Evolutionary conservation across 1,284 basidiomycete species (phyloP).

Genomic region (Rhodotorula sp.): DNA sequence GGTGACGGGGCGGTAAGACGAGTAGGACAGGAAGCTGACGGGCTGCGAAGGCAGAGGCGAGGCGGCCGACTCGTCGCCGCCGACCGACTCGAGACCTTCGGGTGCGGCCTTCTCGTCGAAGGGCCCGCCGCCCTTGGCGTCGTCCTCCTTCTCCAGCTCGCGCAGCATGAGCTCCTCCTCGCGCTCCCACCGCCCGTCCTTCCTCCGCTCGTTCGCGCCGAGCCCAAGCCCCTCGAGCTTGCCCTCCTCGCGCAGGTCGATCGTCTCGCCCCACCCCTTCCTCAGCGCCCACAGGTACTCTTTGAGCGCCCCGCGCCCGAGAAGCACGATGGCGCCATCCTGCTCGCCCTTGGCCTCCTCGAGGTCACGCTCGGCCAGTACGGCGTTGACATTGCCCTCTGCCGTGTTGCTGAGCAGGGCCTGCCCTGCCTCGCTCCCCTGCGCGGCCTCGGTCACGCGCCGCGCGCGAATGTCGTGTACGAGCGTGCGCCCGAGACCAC

Average conservation of each 20-base stretch:
- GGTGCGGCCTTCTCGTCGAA: constrained; percentile 43
- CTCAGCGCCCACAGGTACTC: constrained; percentile 88
- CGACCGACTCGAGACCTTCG: constrained; percentile 19
- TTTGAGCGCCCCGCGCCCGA: constrained; percentile 91
- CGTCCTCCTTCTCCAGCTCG: constrained; percentile 61
- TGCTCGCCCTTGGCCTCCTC: constrained; percentile 60
- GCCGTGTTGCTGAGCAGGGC: constrained; percentile 26
- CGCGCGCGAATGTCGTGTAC: constrained; percentile 69
- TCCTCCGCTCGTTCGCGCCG: constrained; percentile 39
- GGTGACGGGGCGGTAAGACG: constrained; percentile 55
- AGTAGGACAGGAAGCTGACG: constrained; percentile 22
- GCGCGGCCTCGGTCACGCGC: constrained; percentile 55
- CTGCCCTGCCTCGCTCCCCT: constrained; percentile 31
- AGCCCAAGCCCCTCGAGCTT: constrained; percentile 42
- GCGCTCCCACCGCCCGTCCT: constrained; percentile 59
- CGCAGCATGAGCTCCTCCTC: constrained; percentile 59
- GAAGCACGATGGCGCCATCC: constrained; percentile 77
- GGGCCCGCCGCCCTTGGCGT: constrained; percentile 60
- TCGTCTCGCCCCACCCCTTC: constrained; percentile 77
- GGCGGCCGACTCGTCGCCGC: background rate
- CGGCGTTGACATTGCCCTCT: constrained; percentile 52
- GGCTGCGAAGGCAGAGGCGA: constrained; percentile 4
- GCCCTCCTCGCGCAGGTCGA: constrained; percentile 67
- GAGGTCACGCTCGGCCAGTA: constrained; percentile 61
- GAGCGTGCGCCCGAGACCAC: constrained; percentile 75